phyloP scores from a whole-genome alignment of 305 asterid species.

The Rubia occidens region DNA sequence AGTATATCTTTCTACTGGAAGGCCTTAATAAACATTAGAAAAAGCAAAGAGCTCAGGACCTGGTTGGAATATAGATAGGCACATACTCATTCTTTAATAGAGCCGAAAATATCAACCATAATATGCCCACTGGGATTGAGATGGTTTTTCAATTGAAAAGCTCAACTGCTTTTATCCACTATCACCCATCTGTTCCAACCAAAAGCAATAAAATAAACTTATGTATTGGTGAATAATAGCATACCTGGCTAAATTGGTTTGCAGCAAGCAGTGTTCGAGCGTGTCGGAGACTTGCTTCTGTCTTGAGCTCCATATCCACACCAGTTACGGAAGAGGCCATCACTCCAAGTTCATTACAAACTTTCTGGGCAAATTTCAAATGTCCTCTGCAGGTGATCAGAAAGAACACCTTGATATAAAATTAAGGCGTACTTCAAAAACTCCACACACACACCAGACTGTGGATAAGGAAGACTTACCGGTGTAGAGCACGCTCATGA shows the following conservation, averaged over 20 bases:
- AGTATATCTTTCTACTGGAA: not conserved
- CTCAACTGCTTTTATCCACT: not conserved
- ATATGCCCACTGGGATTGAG: not conserved
- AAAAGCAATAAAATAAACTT: not conserved
- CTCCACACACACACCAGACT: slow-evolving; percentile 5
- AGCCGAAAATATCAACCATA: not conserved
- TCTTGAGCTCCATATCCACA: slow-evolving; percentile 88
- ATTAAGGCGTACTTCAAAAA: not conserved
- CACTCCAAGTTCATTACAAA: slow-evolving; percentile 76
- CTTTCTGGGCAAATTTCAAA: slow-evolving; percentile 66
- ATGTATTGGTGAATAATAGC: not conserved
- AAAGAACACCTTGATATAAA: slow-evolving; percentile 9
- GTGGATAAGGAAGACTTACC: slow-evolving; percentile 27
- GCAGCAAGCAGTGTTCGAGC: slow-evolving; percentile 92
- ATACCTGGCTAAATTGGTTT: slow-evolving; percentile 74
- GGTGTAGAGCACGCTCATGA: slow-evolving; percentile 79
- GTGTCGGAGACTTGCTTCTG: slow-evolving; percentile 78
- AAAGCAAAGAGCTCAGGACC: slow-evolving; percentile 6
- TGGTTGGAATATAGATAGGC: not conserved
- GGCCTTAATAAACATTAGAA: not conserved
- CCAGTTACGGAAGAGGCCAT: slow-evolving; percentile 81
- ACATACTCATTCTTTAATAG: not conserved
- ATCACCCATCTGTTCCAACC: not conserved
- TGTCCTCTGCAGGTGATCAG: slow-evolving; percentile 52
- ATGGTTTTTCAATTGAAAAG: not conserved